A percentile compares a stretch with the other conserved stretches of the same genome.
phyloP scores from a whole-genome alignment of 345 rosid species.

The Euphorbia tirucalli region DNA sequence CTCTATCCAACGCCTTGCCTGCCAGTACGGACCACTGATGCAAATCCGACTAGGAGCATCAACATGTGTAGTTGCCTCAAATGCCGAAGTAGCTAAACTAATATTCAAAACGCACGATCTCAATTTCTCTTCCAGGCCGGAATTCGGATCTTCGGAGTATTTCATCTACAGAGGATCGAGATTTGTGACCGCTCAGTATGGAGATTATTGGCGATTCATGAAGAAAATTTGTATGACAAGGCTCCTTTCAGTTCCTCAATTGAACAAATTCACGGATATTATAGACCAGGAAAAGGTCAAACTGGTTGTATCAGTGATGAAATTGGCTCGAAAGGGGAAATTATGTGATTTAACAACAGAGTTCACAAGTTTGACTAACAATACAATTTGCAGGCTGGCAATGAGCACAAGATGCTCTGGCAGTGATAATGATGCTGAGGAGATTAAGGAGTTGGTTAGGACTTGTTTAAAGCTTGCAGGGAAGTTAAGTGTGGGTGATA shows the following conservation, averaged over 20 bases:
- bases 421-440: constrained; percentile 22
- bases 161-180: constrained; percentile 50
- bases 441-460: constrained; percentile 29
- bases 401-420: constrained; percentile 41
- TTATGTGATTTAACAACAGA: constrained; percentile 35
- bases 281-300: constrained; percentile 47
- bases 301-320: constrained; percentile 48
- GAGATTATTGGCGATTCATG: constrained; percentile 60
- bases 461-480: constrained; percentile 50
- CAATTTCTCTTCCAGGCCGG: constrained; percentile 45
- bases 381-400: constrained; percentile 42
- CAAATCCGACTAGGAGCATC: constrained; percentile 43
- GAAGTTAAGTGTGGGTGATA: constrained; percentile 48
- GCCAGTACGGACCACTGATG: constrained; percentile 47
- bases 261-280: constrained; percentile 39
- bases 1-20: constrained; percentile 41
- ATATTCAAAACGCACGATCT: constrained; percentile 45
- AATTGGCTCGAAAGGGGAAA: constrained; percentile 37
- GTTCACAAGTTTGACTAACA: constrained; percentile 33
- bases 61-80: constrained; percentile 39
- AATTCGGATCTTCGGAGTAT: constrained; percentile 43
- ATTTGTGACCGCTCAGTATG: constrained; percentile 46
- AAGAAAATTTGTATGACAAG: constrained; percentile 69
- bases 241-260: constrained; percentile 60
- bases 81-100: constrained; percentile 39